Evolutionary conservation across 1,139 yeast species (phyloP).

Genomic region (Tardiomyces blankii): DNA sequence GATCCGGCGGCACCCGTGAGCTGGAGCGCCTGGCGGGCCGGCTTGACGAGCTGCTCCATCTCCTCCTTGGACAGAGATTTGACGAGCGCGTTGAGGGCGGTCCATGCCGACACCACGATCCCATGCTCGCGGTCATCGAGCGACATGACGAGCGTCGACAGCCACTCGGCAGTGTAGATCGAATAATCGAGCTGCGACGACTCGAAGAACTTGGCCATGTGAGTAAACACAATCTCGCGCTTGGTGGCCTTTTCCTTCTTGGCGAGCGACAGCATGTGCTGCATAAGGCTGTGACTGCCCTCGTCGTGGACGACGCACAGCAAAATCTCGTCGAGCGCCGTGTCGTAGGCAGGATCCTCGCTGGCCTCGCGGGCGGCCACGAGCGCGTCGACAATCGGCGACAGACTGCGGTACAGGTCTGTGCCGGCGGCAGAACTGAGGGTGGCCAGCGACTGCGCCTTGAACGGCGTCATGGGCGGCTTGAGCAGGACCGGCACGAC

Average conservation of each 20-base stretch:
- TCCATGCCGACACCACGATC: constrained; percentile 62
- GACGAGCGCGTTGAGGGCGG: constrained; percentile 53
- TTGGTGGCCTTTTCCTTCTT: constrained; percentile 64
- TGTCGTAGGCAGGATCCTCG: constrained; percentile 32
- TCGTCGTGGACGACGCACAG: constrained; percentile 67
- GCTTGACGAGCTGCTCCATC: constrained; percentile 65
- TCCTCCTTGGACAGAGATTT: constrained; percentile 54
- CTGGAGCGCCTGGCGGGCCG: constrained; percentile 64
- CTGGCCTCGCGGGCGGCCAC: constrained; percentile 40
- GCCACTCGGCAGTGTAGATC: constrained; percentile 64
- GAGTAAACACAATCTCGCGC: constrained; percentile 56
- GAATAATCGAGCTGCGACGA: constrained; percentile 60
- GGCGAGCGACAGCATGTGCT: constrained; percentile 63
- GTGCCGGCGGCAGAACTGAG: constrained; percentile 83
- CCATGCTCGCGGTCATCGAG: constrained; percentile 59
- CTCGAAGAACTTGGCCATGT: constrained; percentile 62
- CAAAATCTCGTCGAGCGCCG: constrained; percentile 56
- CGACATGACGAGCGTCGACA: constrained; percentile 56
- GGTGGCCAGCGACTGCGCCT: constrained; percentile 80
- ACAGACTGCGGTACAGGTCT: constrained; percentile 39
- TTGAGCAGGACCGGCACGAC: constrained; percentile 74
- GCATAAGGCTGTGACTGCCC: constrained; percentile 78
- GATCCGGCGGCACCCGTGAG: constrained; percentile 53
- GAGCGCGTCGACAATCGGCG: constrained; percentile 60
- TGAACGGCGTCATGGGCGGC: constrained; percentile 74